Evolutionary conservation across 177 flowering plant genomes (phyloP).

Genomic region (Tripterygium wilfordii): DNA sequence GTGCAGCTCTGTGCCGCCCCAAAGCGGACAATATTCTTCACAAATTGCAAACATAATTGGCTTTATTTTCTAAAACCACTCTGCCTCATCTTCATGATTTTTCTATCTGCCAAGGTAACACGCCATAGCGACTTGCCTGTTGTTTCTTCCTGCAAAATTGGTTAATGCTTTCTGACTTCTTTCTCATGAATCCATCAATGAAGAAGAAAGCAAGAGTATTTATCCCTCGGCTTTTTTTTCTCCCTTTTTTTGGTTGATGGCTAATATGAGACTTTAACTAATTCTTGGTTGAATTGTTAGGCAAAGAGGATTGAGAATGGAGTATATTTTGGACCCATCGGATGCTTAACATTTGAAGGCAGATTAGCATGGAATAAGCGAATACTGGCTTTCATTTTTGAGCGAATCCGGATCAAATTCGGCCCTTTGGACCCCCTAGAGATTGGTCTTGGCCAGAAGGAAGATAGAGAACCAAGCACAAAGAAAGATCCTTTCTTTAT

Average conservation of each 20-base stretch:
- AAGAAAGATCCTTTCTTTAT: slow-evolving; percentile 80
- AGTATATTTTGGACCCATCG: slow-evolving; percentile 78
- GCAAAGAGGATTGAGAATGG: slow-evolving; percentile 92
- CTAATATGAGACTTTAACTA: not conserved
- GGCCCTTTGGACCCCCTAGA: slow-evolving; percentile 75
- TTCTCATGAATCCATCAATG: too few relatives aligned
- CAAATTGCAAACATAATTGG: too few relatives aligned
- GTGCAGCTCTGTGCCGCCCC: too few relatives aligned
- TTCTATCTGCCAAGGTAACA: too few relatives aligned
- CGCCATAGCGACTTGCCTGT: too few relatives aligned
- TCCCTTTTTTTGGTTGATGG: not conserved
- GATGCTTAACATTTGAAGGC: slow-evolving; percentile 81
- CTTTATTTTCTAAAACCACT: too few relatives aligned
- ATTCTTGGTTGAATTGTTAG: slow-evolving; percentile 28
- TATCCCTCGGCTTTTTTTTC: too few relatives aligned
- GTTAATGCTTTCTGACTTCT: too few relatives aligned
- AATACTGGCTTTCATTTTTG: slow-evolving; percentile 78
- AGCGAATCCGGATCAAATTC: slow-evolving; percentile 62
- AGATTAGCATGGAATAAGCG: slow-evolving; percentile 82
- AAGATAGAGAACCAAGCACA: slow-evolving; percentile 71
- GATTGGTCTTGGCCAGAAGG: slow-evolving; percentile 53
- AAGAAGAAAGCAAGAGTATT: too few relatives aligned
- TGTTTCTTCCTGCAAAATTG: too few relatives aligned
- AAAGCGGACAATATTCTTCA: too few relatives aligned
- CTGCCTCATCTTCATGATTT: too few relatives aligned